phyloP scores from a whole-genome alignment of 1,284 basidiomycete genomes.

The Pholiota adiposa region DNA sequence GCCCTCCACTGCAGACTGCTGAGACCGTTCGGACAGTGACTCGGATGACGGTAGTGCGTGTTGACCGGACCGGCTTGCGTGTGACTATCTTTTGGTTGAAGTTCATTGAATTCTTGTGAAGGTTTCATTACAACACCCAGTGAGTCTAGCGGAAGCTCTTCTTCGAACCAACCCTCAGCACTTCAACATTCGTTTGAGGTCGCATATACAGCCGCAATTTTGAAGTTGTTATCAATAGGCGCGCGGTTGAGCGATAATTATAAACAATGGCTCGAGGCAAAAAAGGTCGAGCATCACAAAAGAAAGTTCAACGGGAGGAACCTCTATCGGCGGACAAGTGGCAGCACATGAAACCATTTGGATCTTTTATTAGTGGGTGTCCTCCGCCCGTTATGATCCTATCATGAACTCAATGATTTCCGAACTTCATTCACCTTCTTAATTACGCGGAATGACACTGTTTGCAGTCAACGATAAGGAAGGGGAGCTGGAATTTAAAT shows the following conservation, averaged over 20 bases:
- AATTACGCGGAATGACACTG: not conserved
- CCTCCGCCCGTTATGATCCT: not conserved
- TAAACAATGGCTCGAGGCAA: not conserved
- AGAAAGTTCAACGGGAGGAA: not conserved
- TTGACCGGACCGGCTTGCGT: too few relatives aligned
- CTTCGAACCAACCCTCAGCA: too few relatives aligned
- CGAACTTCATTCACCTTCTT: not conserved
- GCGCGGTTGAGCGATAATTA: not conserved
- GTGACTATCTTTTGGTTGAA: too few relatives aligned
- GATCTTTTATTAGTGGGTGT: constrained; percentile 21
- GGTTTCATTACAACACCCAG: too few relatives aligned
- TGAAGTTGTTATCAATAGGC: not conserved
- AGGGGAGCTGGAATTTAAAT: constrained; percentile 11
- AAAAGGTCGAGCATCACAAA: not conserved
- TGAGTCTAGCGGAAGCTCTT: too few relatives aligned
- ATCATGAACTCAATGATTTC: not conserved
- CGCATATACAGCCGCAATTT: not conserved
- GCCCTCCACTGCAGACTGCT: too few relatives aligned
- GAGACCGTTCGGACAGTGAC: too few relatives aligned
- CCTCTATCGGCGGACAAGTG: constrained; percentile 8
- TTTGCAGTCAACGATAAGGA: constrained; percentile 23
- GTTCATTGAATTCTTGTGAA: too few relatives aligned
- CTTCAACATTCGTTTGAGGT: too few relatives aligned
- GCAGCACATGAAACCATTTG: constrained; percentile 10
- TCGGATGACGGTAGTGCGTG: too few relatives aligned